Evolutionary conservation across 495 filamentous ascomycete species (phyloP).

Genomic region (Neurospora sp.): DNA sequence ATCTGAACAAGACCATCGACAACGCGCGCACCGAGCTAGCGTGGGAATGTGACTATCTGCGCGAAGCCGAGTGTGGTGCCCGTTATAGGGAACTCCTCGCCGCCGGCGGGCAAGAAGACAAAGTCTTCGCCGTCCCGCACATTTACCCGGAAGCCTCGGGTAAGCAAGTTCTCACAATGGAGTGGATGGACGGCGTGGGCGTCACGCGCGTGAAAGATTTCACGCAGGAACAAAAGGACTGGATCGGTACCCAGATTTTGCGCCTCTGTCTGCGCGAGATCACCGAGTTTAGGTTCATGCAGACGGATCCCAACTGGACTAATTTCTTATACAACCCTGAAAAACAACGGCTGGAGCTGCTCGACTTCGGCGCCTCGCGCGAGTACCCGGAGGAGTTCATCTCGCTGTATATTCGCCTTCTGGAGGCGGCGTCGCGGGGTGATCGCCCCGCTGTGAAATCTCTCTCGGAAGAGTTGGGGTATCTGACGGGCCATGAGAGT

Average conservation of each 20-base stretch:
- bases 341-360: slow-evolving; percentile 70
- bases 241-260: slow-evolving; percentile 86
- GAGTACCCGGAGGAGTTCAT: slow-evolving; percentile 79
- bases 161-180: slow-evolving; percentile 83
- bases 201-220: slow-evolving; percentile 72
- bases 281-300: slow-evolving; percentile 91
- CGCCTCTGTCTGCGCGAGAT: slow-evolving; percentile 91
- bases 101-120: slow-evolving; percentile 41
- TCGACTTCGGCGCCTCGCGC: slow-evolving; percentile 85
- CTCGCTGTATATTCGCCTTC: slow-evolving; percentile 60
- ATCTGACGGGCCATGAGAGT: slow-evolving; percentile 83
- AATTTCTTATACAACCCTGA: slow-evolving; percentile 86
- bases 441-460: slow-evolving; percentile 53
- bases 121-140: slow-evolving; percentile 68
- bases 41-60: slow-evolving; percentile 94
- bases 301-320: slow-evolving; percentile 99
- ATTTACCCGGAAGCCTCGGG: slow-evolving; percentile 74
- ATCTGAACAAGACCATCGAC: slow-evolving; percentile 92
- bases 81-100: slow-evolving; percentile 64
- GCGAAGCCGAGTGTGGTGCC: slow-evolving; percentile 70
- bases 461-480: slow-evolving; percentile 75
- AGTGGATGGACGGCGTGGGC: slow-evolving; percentile 76
- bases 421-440: slow-evolving; percentile 63
- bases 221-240: slow-evolving; percentile 75
- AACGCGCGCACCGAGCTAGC: slow-evolving; percentile 88